Conservation (phyloP, 495 filamentous ascomycete species). For the Podospora conica region DNA sequence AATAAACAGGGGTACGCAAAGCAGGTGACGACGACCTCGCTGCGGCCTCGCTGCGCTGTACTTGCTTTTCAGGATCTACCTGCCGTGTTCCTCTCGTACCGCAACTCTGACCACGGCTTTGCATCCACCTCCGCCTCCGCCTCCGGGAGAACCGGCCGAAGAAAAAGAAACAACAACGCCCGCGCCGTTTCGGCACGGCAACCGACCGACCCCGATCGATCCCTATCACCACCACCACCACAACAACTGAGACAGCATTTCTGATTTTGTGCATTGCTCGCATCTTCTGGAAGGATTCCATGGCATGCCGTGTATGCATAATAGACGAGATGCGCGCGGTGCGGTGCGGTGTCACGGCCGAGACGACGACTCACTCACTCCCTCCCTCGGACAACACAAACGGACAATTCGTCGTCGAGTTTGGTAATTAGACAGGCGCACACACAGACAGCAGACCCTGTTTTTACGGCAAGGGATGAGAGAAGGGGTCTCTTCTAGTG, state of each 20-base stretch:
- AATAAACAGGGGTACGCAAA: neutral
- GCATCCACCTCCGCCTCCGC: too few species aligned
- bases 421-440: neutral
- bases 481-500: too few species aligned
- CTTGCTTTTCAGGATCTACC: neutral
- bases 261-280: neutral
- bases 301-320: neutral
- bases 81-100: neutral
- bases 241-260: neutral
- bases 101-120: neutral
- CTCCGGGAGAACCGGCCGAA: neutral
- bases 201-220: neutral
- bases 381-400: too few species aligned
- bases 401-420: neutral
- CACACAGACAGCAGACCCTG: neutral
- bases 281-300: constrained; percentile 12
- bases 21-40: neutral
- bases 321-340: neutral
- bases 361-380: neutral
- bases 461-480: neutral
- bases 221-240: neutral
- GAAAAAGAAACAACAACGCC: neutral
- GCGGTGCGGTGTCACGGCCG: neutral
- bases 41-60: neutral
- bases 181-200: neutral